Percentiles rank a stretch among this genome's conserved stretches.
These are phyloP conservation scores for Shiraia sp. DNA, from an alignment of 2,329 filamentous ascomycete genomes.

Conservation along the genomic window DNA sequence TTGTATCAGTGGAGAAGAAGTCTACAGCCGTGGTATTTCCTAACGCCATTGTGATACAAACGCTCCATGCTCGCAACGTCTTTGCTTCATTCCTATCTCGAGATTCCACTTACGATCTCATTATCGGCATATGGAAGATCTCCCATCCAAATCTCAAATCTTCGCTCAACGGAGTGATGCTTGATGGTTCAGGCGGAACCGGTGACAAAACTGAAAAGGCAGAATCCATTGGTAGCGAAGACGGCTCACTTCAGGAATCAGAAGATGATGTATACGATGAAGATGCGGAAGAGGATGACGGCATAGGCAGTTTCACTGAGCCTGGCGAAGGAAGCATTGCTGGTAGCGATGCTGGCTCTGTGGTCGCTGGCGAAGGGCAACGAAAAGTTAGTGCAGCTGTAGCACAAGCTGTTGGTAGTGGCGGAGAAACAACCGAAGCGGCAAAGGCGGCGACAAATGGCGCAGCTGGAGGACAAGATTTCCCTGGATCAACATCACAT, in stretches of 20 bases:
- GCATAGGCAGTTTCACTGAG: conserved; percentile 65
- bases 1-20: conserved; percentile 95
- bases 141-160: conserved; percentile 91
- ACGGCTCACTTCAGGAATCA: conserved; percentile 63
- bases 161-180: conserved; percentile 82
- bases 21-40: conserved; percentile 95
- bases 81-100: conserved; percentile 94
- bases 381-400: conserved; percentile 70
- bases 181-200: conserved; percentile 69
- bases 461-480: conserved; percentile 61
- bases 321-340: conserved; percentile 57
- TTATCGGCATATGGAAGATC: conserved; percentile 98
- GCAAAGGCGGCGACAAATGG: conserved; percentile 46
- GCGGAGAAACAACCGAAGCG: conserved; percentile 37
- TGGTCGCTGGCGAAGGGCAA: conserved; percentile 56
- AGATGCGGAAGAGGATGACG: conserved; percentile 74
- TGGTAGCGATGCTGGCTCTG: conserved; percentile 55
- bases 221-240: conserved; percentile 59
- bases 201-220: conserved; percentile 92
- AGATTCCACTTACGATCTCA: conserved; percentile 94
- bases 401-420: conserved; percentile 45
- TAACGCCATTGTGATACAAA: conserved; percentile 96
- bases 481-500: conserved; percentile 83
- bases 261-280: conserved; percentile 80
- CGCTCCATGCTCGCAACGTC: conserved; percentile 89